Base-by-base conservation (phyloP, 139 green algal species). In the Trebouxia sp. region DNA sequence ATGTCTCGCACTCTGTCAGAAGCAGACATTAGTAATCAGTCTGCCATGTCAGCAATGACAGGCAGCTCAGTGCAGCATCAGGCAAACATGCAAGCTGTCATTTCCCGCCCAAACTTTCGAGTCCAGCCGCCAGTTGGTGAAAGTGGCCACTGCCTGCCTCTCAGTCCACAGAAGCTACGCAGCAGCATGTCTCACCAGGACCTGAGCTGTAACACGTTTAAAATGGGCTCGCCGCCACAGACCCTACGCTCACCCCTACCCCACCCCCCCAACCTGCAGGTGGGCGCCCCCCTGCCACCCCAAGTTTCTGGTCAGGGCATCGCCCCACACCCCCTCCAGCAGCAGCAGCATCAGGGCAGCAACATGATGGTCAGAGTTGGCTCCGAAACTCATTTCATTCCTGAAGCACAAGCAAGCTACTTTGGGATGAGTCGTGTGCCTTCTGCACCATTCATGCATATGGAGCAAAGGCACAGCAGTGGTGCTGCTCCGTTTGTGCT, bases 301-400 rank as follows among this genome's bases (percentile, higher is more conserved):
- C 55, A 66, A 66, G 9, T 15, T 37, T 35, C 72, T 48, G 37
- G 20, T 20, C 35, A 62, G 76, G n/a, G n/a, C 35, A 65, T 30
- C 45, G 20, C 10, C 37, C 50, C 15, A n/a, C 51, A 81, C 20
- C 37, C 56, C 20, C 22, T 14, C 14, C 47, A 53, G 47, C 62
- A 51, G 67, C 45, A 47, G 39, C 42, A 69, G 45, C 78, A 38
- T 30, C 51, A 45, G 50, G 47, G 51, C 47, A 72, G 53, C 48
- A 82, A 82, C 79, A 82, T 92, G 56, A 83, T 92, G 76, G 87
- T 92, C 51, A 80, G 89, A 6, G 88, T 92, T 6, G 89, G 89
- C 75, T 85, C 74, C 47, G 89, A 92, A 79, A 88, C 86, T 58
- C 89, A 92, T 67, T 55, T 92, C 6, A 85, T 92, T 12, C 75